phyloP scores from a whole-genome alignment of 805 yeast species.

The Saturnispora zaruensis region DNA sequence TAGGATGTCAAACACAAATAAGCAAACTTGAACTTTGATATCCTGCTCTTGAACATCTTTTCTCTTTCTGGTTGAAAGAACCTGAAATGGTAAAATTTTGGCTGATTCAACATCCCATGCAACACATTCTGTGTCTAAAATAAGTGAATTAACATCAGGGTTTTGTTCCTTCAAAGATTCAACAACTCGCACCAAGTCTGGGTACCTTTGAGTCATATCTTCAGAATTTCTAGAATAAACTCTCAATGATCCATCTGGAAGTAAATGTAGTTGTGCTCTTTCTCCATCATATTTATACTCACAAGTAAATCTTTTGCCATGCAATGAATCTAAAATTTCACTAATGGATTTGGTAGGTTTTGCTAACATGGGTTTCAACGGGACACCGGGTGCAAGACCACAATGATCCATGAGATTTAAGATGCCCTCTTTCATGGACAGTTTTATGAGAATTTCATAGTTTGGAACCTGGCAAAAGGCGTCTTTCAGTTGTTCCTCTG shows the following conservation, averaged over 20 bases:
- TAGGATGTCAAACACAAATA: conserved; percentile 84
- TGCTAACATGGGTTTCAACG: conserved; percentile 96
- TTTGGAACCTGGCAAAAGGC: conserved; percentile 89
- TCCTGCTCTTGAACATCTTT: conserved; percentile 85
- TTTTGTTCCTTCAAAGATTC: conserved; percentile 33
- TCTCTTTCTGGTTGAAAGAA: conserved; percentile 84
- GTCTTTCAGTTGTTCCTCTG: conserved; percentile 74
- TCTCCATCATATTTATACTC: conserved; percentile 98
- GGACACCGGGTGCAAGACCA: conserved; percentile 82
- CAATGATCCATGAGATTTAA: conserved; percentile 56
- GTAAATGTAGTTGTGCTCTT: conserved; percentile 85
- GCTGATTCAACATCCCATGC: conserved; percentile 81
- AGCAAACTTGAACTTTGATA: conserved; percentile 83
- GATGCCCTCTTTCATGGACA: conserved; percentile 62
- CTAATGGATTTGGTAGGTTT: conserved; percentile 91
- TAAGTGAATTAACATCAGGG: conserved; percentile 44
- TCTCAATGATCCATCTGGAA: conserved; percentile 54
- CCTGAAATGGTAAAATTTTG: conserved; percentile 91
- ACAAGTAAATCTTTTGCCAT: conserved; percentile 79
- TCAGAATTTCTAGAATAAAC: conserved; percentile 93
- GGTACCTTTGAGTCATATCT: conserved; percentile 93
- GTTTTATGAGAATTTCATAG: conserved; percentile 67
- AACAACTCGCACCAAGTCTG: conserved; percentile 71
- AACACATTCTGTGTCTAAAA: conserved; percentile 93
- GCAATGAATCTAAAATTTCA: conserved; percentile 87